These are phyloP conservation scores for Russula ochroleuca DNA, from an alignment of 768 basidiomycete genomes.

Conservation along the genomic window DNA sequence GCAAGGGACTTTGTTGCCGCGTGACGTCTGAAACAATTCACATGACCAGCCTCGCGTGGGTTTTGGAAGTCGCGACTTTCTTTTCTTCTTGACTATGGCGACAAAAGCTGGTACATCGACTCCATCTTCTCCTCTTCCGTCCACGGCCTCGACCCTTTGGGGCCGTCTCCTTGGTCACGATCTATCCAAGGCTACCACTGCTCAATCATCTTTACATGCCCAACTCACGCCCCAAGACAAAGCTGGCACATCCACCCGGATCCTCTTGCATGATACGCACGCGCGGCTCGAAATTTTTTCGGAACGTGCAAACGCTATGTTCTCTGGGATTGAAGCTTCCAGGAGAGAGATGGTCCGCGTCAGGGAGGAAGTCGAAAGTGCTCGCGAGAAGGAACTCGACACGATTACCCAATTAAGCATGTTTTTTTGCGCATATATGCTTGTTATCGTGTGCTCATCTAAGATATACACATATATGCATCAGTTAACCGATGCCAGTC, in stretches of 20 bases:
- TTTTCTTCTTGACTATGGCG: background rate
- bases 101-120: slow-evolving; percentile 2
- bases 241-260: slow-evolving; percentile 62
- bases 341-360: slow-evolving; percentile 50
- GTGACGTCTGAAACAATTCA: background rate
- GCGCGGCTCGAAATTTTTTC: slow-evolving; percentile 66
- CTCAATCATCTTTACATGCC: slow-evolving; percentile 40
- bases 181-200: slow-evolving; percentile 28
- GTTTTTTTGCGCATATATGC: slow-evolving; percentile 33
- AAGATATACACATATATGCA: slow-evolving; percentile 1
- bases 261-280: slow-evolving; percentile 71
- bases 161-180: slow-evolving; percentile 49
- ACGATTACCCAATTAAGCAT: slow-evolving; percentile 56
- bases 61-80: background rate
- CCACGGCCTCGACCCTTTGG: slow-evolving; percentile 41
- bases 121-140: slow-evolving; percentile 20
- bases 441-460: slow-evolving; percentile 12
- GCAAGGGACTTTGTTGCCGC: background rate
- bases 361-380: slow-evolving; percentile 54
- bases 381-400: slow-evolving; percentile 51
- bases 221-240: slow-evolving; percentile 52
- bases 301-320: slow-evolving; percentile 49
- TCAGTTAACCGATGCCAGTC: slow-evolving; percentile 62
- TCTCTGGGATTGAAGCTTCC: slow-evolving; percentile 48
- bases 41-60: slow-evolving; percentile 2